Base-by-base conservation (phyloP, 495 filamentous ascomycete species). In the Neurospora sp. region DNA sequence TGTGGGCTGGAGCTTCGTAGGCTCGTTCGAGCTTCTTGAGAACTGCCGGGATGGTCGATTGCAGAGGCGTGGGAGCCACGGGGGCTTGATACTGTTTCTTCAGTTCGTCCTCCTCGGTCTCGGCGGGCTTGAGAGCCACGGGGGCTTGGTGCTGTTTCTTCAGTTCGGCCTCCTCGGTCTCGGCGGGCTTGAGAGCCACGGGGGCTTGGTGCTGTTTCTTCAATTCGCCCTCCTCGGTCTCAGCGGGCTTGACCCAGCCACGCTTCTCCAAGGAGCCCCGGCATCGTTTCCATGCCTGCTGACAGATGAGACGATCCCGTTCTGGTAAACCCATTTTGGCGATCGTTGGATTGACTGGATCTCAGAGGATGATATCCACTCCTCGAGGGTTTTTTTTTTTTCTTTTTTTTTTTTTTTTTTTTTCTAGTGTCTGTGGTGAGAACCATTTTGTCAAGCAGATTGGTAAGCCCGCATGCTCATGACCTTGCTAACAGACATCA, bases 391-490 rank as follows among this genome's bases (percentile, higher is more conserved):
- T 31, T 59, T 59, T 59, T 4, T 3, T 14, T 14, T 27, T 3
- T 27, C 3, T 27, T 27, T 27, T 27, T 31, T 31, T 3, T 3
- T 27, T 22, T 22, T 22, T 22, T 5, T 27, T 59, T 59, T 59
- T 4, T 2, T 5, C 31, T 14, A 27, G 37, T 35, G 71, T 39
- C 10, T 22, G 16, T 59, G 9, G 9, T 14, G 9, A 40, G 70
- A 53, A 61, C 2, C 22, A 27, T 8, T 61, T n/a, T 61, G 27
- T 35, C 41, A 40, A 38, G 9, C 39, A 38, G 69, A 2, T 71
- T 72, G 3, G 75, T 68, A 4, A 80, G 65, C 40, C 78, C 74
- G 31, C 74, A 79, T 27, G 72, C 65, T 35, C 40, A 45, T 70
- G 14, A 76, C 38, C 71, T 4, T 73, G 41, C 44, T 74, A 80